These are phyloP conservation scores for Neurospora intermedia DNA, from an alignment of 495 filamentous ascomycete species.

Conservation along the genomic window DNA sequence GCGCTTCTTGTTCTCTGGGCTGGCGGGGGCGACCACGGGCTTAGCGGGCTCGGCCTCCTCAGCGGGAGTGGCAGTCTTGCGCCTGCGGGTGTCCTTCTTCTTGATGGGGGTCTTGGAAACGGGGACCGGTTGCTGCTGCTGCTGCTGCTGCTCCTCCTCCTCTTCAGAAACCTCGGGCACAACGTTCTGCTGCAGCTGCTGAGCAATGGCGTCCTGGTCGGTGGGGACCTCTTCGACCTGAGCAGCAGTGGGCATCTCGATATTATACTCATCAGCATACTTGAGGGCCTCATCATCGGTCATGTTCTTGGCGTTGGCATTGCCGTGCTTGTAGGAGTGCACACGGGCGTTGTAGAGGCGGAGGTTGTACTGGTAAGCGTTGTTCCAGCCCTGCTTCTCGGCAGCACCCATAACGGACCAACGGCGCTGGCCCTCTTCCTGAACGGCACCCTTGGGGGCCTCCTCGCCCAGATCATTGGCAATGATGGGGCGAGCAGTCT, in stretches of 20 bases:
- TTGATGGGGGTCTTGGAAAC: constrained; percentile 41
- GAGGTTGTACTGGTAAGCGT: constrained; percentile 65
- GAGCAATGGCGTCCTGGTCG: constrained; percentile 46
- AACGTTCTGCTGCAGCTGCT: constrained; percentile 41
- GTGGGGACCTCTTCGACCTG: constrained; percentile 42
- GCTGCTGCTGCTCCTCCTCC: constrained; percentile 1
- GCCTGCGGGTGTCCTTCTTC: constrained; percentile 32
- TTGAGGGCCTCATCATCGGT: constrained; percentile 44
- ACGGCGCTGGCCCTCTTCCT: constrained; percentile 68
- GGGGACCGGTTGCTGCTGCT: constrained; percentile 8
- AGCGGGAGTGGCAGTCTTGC: constrained; percentile 38
- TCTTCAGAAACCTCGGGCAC: constrained; percentile 33
- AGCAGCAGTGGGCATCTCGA: constrained; percentile 31
- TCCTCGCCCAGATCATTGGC: constrained; percentile 60
- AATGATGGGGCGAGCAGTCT: constrained; percentile 68
- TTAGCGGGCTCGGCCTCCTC: constrained; percentile 42
- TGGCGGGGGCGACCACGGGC: constrained; percentile 39
- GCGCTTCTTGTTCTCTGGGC: constrained; percentile 53
- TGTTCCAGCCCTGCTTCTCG: constrained; percentile 69
- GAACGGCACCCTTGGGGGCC: constrained; percentile 65
- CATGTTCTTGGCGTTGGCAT: constrained; percentile 52
- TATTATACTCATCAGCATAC: constrained; percentile 45
- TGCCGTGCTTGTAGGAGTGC: constrained; percentile 61
- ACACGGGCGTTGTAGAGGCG: constrained; percentile 61
- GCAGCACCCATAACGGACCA: constrained; percentile 64